Evolutionary conservation across 345 rosid species (phyloP), one percentile per base, ranked within the genome.

Genomic region (Excoecaria agallocha): DNA sequence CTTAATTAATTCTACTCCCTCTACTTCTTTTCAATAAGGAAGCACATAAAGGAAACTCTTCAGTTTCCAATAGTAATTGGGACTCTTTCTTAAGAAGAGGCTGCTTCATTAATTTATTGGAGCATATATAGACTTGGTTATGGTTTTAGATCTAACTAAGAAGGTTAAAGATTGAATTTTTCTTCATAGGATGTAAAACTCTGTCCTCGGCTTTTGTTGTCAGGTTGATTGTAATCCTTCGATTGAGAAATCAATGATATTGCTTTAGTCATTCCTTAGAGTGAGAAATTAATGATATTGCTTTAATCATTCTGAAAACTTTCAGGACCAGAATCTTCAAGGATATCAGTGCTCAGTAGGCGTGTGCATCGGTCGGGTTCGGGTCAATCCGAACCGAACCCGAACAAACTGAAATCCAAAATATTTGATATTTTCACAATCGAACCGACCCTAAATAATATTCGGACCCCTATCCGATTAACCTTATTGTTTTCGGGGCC

Each of bases 301-400:
- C 20, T 72, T 19, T 71, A 71, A 66, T 79, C 48, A 45, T 73
- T 64, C 58, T 77, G 59, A 46, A 72, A 66, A 83, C 9, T 68
- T 82, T 60, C 89, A 89, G 89, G 91, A 63, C 78, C 90, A 16
- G 87, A 79, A 43, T 78, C 88, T 73, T 85, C 81, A 66, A 84
- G 83, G 74, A 78, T 78, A 38, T 79, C 78, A 52, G 77, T 86
- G 87, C 81, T 85, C 71, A 82, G 61, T n/a, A n/a, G n/a, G n/a
- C n/a, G n/a, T n/a, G n/a, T n/a, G n/a, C n/a, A n/a, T n/a, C n/a
- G n/a, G n/a, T n/a, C n/a, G n/a, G n/a, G n/a, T n/a, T n/a, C n/a
- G n/a, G n/a, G n/a, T n/a, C n/a, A n/a, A n/a, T n/a, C n/a, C n/a
- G n/a, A n/a, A n/a, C n/a, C n/a, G n/a, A n/a, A n/a, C n/a, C n/a